Conservation (phyloP, 768 basidiomycete genomes). For the Boletus pseudopeckii region DNA sequence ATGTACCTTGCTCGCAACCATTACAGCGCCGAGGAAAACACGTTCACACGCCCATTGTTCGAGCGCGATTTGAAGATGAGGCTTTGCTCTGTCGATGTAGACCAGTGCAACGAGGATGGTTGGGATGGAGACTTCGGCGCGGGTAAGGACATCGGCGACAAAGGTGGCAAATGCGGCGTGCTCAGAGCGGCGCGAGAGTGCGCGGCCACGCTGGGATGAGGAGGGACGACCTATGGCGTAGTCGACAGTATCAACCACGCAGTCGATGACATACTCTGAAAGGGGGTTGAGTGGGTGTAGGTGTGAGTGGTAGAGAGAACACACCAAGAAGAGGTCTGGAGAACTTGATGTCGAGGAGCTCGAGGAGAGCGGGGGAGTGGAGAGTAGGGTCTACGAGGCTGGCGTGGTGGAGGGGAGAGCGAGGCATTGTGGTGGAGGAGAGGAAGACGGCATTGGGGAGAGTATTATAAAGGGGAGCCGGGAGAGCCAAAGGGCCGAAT, state of each 20-base stretch:
- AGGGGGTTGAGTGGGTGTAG: not conserved
- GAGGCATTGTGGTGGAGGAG: slow-evolving; percentile 11
- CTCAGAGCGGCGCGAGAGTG: slow-evolving; percentile 45
- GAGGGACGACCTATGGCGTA: slow-evolving; percentile 70
- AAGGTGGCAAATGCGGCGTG: slow-evolving; percentile 61
- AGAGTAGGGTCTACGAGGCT: slow-evolving; percentile 59
- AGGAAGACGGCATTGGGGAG: slow-evolving; percentile 11
- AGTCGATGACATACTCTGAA: slow-evolving; percentile 70
- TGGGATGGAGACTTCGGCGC: slow-evolving; percentile 70
- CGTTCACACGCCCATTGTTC: slow-evolving; percentile 88
- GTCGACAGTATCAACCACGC: slow-evolving; percentile 69
- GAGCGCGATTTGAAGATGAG: slow-evolving; percentile 75
- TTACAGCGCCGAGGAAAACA: slow-evolving; percentile 88
- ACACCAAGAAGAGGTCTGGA: slow-evolving; percentile 60
- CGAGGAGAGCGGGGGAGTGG: slow-evolving; percentile 64
- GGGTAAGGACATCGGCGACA: slow-evolving; percentile 61
- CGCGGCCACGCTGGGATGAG: slow-evolving; percentile 49
- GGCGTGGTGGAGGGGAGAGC: slow-evolving; percentile 42
- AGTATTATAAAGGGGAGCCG: slow-evolving; percentile 33
- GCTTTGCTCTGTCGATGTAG: slow-evolving; percentile 74
- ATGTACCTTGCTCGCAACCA: slow-evolving; percentile 77
- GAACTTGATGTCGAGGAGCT: slow-evolving; percentile 66
- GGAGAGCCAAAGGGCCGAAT: slow-evolving; percentile 33
- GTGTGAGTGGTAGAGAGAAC: slow-evolving; percentile 24
- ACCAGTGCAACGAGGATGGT: slow-evolving; percentile 68